Percentiles rank a stretch among this genome's conserved stretches.
Evolutionary conservation across 2,329 filamentous ascomycete species (phyloP).

Genomic region (Venturiaceae sp.): DNA sequence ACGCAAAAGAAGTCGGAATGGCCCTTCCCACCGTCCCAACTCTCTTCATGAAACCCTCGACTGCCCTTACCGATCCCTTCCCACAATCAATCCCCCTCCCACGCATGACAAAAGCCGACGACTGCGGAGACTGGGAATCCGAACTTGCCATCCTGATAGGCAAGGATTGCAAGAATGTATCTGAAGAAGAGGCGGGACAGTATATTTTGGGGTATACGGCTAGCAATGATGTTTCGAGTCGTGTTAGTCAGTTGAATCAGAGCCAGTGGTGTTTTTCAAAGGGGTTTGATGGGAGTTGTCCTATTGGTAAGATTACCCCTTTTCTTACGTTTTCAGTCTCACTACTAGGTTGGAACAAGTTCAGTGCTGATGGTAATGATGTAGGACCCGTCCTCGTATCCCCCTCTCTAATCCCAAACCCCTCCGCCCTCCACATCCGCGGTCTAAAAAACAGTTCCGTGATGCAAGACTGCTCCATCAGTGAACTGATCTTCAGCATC

Average conservation of each 20-base stretch:
- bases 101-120: slow-evolving; percentile 41
- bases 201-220: slow-evolving; percentile 67
- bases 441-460: slow-evolving; percentile 35
- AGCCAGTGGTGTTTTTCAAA: slow-evolving; percentile 44
- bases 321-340: too few species aligned
- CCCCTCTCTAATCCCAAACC: slow-evolving; percentile 20
- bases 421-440: slow-evolving; percentile 22
- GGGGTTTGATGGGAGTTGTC: slow-evolving; percentile 34
- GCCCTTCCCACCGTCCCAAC: slow-evolving; percentile 44
- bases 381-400: slow-evolving; percentile 25
- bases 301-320: slow-evolving; percentile 30
- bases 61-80: slow-evolving; percentile 45
- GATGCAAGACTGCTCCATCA: slow-evolving; percentile 30
- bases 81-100: slow-evolving; percentile 39
- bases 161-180: slow-evolving; percentile 45
- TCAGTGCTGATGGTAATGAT: background rate
- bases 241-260: slow-evolving; percentile 32
- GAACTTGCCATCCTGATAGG: slow-evolving; percentile 50
- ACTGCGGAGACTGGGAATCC: slow-evolving; percentile 50
- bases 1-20: slow-evolving; percentile 42
- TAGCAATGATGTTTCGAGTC: slow-evolving; percentile 72
- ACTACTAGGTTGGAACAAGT: background rate
- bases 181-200: slow-evolving; percentile 44
- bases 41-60: slow-evolving; percentile 38
- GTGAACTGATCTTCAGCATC: slow-evolving; percentile 39